phyloP scores from a whole-genome alignment of 495 filamentous ascomycete species.

The Achaetomiella virescens region DNA sequence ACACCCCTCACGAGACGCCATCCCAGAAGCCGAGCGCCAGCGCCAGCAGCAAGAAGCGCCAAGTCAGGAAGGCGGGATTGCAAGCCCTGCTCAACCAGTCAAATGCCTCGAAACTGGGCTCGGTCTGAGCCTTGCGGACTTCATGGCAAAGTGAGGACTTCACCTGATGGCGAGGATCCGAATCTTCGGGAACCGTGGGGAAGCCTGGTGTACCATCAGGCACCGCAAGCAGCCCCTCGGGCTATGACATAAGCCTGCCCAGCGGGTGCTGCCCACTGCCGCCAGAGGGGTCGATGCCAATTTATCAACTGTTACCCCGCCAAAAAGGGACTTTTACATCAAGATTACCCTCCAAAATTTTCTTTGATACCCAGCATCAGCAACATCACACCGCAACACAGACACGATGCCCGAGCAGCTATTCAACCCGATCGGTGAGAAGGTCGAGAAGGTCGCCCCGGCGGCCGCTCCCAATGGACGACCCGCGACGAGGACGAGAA shows the following conservation, averaged over 20 bases:
- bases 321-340: conserved; percentile 18
- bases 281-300: conserved; percentile 2
- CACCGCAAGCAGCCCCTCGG: background rate
- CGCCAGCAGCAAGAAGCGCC: conserved; percentile 48
- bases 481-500: conserved; percentile 44
- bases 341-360: conserved; percentile 35
- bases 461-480: conserved; percentile 23
- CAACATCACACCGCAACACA: conserved; percentile 7
- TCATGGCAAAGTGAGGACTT: conserved; percentile 36
- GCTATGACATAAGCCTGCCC: conserved; percentile 27
- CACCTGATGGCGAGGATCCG: background rate
- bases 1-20: background rate
- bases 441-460: conserved; percentile 43
- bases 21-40: conserved; percentile 29
- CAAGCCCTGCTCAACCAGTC: conserved; percentile 44
- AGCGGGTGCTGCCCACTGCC: conserved; percentile 17
- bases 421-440: conserved; percentile 50
- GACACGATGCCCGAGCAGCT: conserved; percentile 38
- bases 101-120: conserved; percentile 33
- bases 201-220: conserved; percentile 11
- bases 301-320: conserved; percentile 18
- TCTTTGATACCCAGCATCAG: conserved; percentile 10
- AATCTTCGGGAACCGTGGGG: conserved; percentile 23
- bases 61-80: conserved; percentile 51
- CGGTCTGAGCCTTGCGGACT: conserved; percentile 46